phyloP scores from a whole-genome alignment of 148 eudicot species.

The Cornus kousa region DNA sequence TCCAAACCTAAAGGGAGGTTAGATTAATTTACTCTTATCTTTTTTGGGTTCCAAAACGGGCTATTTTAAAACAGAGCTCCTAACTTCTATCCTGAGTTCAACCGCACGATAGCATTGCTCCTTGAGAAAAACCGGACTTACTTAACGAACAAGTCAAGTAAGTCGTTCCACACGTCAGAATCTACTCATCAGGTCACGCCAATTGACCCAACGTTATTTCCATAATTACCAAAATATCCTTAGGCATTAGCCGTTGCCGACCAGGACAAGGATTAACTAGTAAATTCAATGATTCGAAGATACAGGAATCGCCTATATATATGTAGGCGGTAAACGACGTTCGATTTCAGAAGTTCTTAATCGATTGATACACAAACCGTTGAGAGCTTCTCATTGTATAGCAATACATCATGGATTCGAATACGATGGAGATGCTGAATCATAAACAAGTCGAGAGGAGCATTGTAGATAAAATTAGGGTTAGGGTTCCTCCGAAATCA shows the following conservation, averaged over 20 bases:
- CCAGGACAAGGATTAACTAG: background rate
- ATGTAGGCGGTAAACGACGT: background rate
- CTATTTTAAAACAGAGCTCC: too few species aligned
- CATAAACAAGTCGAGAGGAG: background rate
- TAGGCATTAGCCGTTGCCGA: background rate
- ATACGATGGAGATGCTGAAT: background rate
- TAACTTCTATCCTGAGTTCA: too few species aligned
- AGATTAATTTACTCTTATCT: too few species aligned
- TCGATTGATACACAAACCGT: background rate
- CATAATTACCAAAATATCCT: too few species aligned
- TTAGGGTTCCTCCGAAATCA: background rate
- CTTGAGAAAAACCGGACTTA: background rate
- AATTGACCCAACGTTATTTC: too few species aligned
- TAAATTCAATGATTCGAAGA: background rate
- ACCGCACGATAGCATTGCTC: too few species aligned
- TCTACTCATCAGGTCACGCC: too few species aligned
- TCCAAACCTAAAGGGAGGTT: too few species aligned
- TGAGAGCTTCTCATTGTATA: slow-evolving; percentile 3
- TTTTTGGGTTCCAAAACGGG: too few species aligned
- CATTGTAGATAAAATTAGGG: background rate
- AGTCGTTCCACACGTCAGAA: background rate
- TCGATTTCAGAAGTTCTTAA: background rate
- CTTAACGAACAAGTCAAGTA: background rate
- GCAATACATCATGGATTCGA: background rate
- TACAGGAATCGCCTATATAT: background rate